A percentile compares a stretch with the other conserved stretches of the same genome.
Conservation (phyloP, 768 basidiomycete genomes). For the Sporobolomyces roseus region DNA sequence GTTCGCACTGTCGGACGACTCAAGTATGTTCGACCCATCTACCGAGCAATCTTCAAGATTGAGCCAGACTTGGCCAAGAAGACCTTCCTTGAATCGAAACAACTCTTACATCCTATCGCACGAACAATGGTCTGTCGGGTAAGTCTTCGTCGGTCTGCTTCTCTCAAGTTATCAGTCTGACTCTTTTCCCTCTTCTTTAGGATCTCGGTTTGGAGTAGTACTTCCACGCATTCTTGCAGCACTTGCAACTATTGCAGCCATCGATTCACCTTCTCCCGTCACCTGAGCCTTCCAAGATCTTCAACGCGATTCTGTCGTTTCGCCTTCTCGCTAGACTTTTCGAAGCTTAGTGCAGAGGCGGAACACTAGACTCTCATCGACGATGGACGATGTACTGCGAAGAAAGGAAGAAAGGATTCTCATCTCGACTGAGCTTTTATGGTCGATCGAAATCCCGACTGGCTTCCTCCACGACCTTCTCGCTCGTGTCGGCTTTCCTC, state of each 20-base stretch:
- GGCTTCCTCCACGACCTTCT: not conserved
- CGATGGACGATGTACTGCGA: no score
- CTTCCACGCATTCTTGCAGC: no score
- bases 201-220: conserved; percentile 11
- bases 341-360: no score
- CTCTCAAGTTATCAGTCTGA: not conserved
- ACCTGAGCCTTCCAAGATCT: no score
- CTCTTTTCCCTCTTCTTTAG: not conserved
- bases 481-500: not conserved
- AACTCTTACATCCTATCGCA: conserved; percentile 51
- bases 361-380: no score
- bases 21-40: conserved; percentile 44
- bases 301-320: no score
- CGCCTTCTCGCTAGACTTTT: no score
- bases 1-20: conserved; percentile 16
- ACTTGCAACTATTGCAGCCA: no score
- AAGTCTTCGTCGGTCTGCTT: not conserved
- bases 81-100: conserved; percentile 48
- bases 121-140: conserved; percentile 48
- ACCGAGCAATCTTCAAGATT: conserved; percentile 47
- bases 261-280: no score
- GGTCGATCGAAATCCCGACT: conserved; percentile 2
- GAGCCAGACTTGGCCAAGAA: conserved; percentile 48
- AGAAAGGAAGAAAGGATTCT: no score
- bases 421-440: no score